Percentiles rank a stretch among this genome's conserved stretches.
Evolutionary conservation across 306 rosid species (phyloP).

Genomic region (Corylus avellana): DNA sequence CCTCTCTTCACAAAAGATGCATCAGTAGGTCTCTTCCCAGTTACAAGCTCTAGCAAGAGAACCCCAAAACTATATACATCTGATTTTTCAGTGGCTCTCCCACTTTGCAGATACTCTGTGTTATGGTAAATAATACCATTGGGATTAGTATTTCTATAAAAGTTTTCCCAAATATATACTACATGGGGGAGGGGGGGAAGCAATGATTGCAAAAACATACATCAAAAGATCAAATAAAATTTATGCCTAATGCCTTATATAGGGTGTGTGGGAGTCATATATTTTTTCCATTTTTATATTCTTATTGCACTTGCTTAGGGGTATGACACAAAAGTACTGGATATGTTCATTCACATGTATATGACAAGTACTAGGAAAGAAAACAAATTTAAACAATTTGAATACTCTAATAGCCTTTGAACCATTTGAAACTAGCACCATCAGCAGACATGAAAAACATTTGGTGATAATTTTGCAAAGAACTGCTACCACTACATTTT

Average conservation of each 20-base stretch:
- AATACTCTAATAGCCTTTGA: neutral
- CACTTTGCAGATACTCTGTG: slow-evolving; percentile 91
- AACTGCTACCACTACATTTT: neutral
- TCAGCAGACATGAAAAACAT: neutral
- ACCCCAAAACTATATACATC: slow-evolving; percentile 98
- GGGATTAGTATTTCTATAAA: neutral
- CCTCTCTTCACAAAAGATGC: slow-evolving; percentile 81
- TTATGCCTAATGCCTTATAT: too few species aligned
- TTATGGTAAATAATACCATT: neutral
- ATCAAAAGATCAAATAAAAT: too few species aligned
- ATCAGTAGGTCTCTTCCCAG: slow-evolving; percentile 98
- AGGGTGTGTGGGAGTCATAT: too few species aligned
- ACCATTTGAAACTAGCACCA: neutral
- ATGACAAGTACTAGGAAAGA: neutral
- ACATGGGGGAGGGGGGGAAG: too few species aligned
- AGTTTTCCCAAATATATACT: too few species aligned
- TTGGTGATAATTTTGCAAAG: neutral
- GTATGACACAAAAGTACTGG: neutral
- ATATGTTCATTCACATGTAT: neutral
- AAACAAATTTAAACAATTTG: neutral
- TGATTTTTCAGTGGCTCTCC: slow-evolving; percentile 91
- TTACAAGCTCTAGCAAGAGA: slow-evolving; percentile 88
- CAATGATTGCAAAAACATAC: too few species aligned
- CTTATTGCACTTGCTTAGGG: too few species aligned
- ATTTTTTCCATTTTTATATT: too few species aligned